Conservation (phyloP, 75 land plant species). For the Picea glauca region DNA sequence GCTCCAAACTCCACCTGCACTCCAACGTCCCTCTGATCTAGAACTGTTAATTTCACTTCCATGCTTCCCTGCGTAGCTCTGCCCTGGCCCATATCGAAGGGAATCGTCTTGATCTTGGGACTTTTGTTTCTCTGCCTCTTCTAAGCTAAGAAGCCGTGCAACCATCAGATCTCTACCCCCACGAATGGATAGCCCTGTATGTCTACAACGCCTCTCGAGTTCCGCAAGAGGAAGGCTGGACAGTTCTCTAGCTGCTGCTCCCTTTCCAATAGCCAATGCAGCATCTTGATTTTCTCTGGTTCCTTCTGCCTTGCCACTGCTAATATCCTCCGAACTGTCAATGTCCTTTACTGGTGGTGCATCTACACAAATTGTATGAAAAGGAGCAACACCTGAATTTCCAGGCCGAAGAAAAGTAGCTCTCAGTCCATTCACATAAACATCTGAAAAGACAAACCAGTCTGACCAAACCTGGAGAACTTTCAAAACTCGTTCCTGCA, state of each 20-base stretch:
- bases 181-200: constrained; percentile 89
- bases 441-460: constrained; percentile 98
- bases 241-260: constrained; percentile 85
- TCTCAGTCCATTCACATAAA: constrained; percentile 88
- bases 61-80: constrained; percentile 29
- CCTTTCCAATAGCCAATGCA: constrained; percentile 93
- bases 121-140: constrained; percentile 91
- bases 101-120: constrained; percentile 67
- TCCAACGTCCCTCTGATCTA: constrained; percentile 19
- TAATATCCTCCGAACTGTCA: constrained; percentile 23
- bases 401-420: constrained; percentile 93
- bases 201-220: constrained; percentile 91
- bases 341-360: constrained; percentile 74
- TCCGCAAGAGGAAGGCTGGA: constrained; percentile 77
- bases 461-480: constrained; percentile 98
- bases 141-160: constrained; percentile 82
- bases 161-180: constrained; percentile 97
- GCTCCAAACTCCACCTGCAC: constrained; percentile 15
- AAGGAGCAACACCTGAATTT: constrained; percentile 82
- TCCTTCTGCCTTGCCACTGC: constrained; percentile 28
- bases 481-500: constrained; percentile 91
- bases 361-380: constrained; percentile 88
- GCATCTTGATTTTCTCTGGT: constrained; percentile 65
- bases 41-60: constrained; percentile 15
- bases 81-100: constrained; percentile 35